These are phyloP conservation scores for Acanthamoeba castellanii DNA, from an alignment of 208 protist species.

Conservation along the genomic window DNA sequence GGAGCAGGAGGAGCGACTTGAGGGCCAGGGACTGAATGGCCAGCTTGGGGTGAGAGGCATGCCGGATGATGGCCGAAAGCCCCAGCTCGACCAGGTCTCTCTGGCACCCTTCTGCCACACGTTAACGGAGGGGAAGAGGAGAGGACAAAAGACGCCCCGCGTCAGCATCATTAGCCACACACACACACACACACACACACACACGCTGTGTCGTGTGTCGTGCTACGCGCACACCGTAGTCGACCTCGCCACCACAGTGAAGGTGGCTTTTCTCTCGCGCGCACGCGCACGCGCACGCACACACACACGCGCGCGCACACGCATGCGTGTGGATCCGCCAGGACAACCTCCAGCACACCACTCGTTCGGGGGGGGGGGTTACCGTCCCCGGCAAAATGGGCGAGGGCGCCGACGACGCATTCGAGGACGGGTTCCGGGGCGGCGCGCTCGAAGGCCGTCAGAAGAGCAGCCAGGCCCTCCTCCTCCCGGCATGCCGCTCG, in stretches of 20 bases:
- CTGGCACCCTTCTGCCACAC: not conserved
- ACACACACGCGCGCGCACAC: too few relatives aligned
- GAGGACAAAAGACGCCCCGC: too few relatives aligned
- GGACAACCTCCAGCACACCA: too few relatives aligned
- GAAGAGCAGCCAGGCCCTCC: not conserved
- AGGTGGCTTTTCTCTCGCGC: too few relatives aligned
- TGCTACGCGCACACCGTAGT: too few relatives aligned
- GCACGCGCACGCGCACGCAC: too few relatives aligned
- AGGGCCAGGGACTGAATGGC: slow-evolving; percentile 8
- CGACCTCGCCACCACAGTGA: too few relatives aligned
- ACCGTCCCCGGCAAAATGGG: slow-evolving; percentile 1
- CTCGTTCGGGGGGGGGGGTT: too few relatives aligned
- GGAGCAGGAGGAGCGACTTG: not conserved
- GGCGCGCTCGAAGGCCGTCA: not conserved
- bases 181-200: too few relatives aligned
- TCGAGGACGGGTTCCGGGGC: not conserved
- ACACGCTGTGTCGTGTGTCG: too few relatives aligned
- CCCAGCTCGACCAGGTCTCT: not conserved
- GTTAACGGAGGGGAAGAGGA: not conserved
- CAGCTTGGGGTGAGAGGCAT: not conserved
- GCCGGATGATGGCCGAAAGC: not conserved
- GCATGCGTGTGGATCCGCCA: too few relatives aligned
- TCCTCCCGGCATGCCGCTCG: not conserved
- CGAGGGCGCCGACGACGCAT: not conserved
- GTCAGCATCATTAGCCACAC: too few relatives aligned